Base-by-base conservation (phyloP, 1,139 yeast species). In the Magnusiomyces suaveolens region DNA sequence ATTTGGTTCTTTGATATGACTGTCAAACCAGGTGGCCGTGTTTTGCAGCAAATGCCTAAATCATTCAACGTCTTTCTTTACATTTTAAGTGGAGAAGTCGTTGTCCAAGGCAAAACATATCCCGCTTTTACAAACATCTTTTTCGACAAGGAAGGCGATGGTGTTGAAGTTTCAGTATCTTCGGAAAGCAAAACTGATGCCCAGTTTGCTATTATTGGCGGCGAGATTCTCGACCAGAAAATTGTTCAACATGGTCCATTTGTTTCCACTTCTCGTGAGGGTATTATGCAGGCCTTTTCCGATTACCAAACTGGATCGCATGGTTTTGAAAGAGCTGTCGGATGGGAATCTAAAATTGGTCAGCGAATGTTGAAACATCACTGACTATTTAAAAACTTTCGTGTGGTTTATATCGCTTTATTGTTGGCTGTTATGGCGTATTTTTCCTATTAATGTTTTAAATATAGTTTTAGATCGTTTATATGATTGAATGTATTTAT, bases 211-310 rank as follows among this genome's bases (percentile, higher is more conserved):
- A n/a, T 87, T 24, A 72, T 86, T 59, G 94, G 88, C 47, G 95
- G 95, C 50, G 70, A 84, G 65, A 76, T 77, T 46, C 71, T 86
- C 57, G 78, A 84, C 60, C 95, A 86, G 69, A 76, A 78, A 23
- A 75, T 83, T 51, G 83, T 84, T 29, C 94, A 86, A 66, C 82
- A 85, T 63, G 95, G 95, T 24, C 94, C 94, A 26, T 86, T 84
- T 66, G 90, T 83, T n/a, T 88, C 84, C 53, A 76, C 80, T 16
- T 69, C 80, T 24, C 72, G 73, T 55, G 80, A 76, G 52, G 77
- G 77, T 58, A 81, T 84, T 54, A 75, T 77, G 60, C 68, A 81
- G 62, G 87, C 84, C 0, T 79, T 55, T 83, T 78, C 3, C 32
- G 55, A 55, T 29, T 55, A 33, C 32, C 52, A 44, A 20, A 16